Evolutionary conservation across 441 rosid species (phyloP), one percentile per base, ranked within the genome.

Genomic region (Gossypium trilobum): DNA sequence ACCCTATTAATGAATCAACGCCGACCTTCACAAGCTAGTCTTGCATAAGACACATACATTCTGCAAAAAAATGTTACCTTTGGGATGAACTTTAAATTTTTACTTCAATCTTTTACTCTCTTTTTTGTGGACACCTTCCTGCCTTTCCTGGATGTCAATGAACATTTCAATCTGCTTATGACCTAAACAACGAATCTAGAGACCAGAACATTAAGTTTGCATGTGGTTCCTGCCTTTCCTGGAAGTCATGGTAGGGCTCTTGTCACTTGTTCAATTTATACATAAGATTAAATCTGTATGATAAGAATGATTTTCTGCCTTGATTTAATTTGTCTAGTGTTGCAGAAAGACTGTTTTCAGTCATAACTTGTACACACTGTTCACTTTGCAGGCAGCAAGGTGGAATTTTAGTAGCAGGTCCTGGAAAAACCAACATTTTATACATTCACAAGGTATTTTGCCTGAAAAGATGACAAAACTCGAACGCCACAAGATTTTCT

Each of bases 351-450:
- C 16, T 39, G 51, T 17, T 31, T 36, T 39, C 42, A 63, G 42
- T 20, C 60, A 29, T n/a, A 27, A 22, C 29, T 61, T 52, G n/a
- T 61, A 20, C 29, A 75, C n/a, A 25, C 25, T 29, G 46, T 36
- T 82, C 67, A 22, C 79, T 69, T 64, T 71, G 77, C 89, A 94
- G 99, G 97, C 88, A 85, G 85, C 97, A 92, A 79, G 99, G 99
- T 51, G 99, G 99, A 70, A 85, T 92, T 76, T 74, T 94, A 73
- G 92, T 94, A 74, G 97, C 95, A 72, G 97, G 99, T 19, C 95
- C 62, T 23, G 97, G 97, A 19, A 86, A 87, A 79, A 63, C 81
- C 16, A 92, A 86, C 80, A 83, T 94, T 72, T 89, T 84, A 50
- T 92, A 94, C 82, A 83, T 94, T 71, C 90, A 87, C 87, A 88